A percentile compares a stretch with the other conserved stretches of the same genome.
These are phyloP conservation scores for Phoma herbarum DNA, from an alignment of 2,329 filamentous ascomycete genomes.

Conservation along the genomic window DNA sequence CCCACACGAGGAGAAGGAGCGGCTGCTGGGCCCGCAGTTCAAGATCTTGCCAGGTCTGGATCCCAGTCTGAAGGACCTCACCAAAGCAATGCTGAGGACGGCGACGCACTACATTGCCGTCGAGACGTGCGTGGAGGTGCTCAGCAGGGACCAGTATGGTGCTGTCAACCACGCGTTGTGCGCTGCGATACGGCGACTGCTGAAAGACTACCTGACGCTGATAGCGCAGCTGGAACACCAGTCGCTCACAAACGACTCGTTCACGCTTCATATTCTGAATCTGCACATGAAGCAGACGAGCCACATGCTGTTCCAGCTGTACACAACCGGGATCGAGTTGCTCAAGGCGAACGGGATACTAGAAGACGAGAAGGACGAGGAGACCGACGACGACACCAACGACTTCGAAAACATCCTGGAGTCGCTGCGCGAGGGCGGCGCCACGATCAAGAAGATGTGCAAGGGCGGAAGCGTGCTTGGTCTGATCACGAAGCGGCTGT, in stretches of 20 bases:
- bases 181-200: constrained; percentile 87
- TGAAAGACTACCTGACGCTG: constrained; percentile 93
- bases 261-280: constrained; percentile 92
- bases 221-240: constrained; percentile 94
- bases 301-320: constrained; percentile 91
- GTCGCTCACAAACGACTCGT: constrained; percentile 84
- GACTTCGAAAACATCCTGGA: constrained; percentile 94
- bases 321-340: constrained; percentile 79
- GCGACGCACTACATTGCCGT: constrained; percentile 92
- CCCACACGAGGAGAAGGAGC: constrained; percentile 83
- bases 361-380: constrained; percentile 73
- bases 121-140: constrained; percentile 91
- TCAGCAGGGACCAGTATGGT: constrained; percentile 91
- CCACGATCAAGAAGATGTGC: constrained; percentile 88
- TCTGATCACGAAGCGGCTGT: constrained; percentile 82
- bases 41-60: constrained; percentile 84
- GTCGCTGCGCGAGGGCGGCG: constrained; percentile 84
- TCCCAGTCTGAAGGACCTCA: constrained; percentile 87
- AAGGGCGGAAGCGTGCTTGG: constrained; percentile 97
- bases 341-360: constrained; percentile 87
- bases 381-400: constrained; percentile 77
- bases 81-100: constrained; percentile 88
- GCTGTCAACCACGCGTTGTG: constrained; percentile 95
- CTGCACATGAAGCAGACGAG: constrained; percentile 89
- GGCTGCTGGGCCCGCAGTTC: constrained; percentile 82